Percentiles rank a stretch among this genome's conserved stretches.
Conservation (phyloP, 345 rosid genomes). For the Rhodamnia rubescens region DNA sequence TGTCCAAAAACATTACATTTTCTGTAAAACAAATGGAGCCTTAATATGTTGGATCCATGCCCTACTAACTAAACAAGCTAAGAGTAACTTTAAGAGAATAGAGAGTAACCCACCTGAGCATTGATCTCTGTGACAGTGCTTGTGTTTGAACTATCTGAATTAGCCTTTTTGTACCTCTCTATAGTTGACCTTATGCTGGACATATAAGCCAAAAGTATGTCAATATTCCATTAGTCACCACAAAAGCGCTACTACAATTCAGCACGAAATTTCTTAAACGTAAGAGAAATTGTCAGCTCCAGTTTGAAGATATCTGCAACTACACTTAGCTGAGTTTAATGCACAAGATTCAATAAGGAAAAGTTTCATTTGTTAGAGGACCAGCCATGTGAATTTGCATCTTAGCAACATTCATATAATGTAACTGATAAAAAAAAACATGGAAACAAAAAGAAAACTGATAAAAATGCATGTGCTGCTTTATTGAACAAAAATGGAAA, state of each 20-base stretch:
- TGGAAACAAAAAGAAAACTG: background rate
- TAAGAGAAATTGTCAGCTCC: background rate
- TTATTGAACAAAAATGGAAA: background rate
- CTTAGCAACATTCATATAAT: background rate
- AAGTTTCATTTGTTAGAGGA: background rate
- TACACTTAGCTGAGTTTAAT: background rate
- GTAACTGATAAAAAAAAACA: background rate
- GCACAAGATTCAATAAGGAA: background rate
- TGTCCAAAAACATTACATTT: too few relatives aligned
- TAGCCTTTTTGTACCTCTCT: conserved; percentile 91
- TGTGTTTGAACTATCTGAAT: conserved; percentile 53
- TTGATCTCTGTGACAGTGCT: conserved; percentile 77
- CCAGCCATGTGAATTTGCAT: background rate
- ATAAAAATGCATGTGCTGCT: background rate
- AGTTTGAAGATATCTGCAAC: background rate
- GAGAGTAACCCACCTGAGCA: conserved; percentile 60
- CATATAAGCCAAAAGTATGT: background rate
- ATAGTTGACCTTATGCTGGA: conserved; percentile 78
- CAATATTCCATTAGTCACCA: background rate
- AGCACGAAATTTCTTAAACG: background rate
- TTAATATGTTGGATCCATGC: background rate
- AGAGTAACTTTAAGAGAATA: background rate
- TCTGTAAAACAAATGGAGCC: too few relatives aligned
- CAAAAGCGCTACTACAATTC: background rate
- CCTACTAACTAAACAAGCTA: background rate